Evolutionary conservation across 768 basidiomycete species (phyloP), one percentile per base, ranked within the genome.

Genomic region (Leccinum obscurum): DNA sequence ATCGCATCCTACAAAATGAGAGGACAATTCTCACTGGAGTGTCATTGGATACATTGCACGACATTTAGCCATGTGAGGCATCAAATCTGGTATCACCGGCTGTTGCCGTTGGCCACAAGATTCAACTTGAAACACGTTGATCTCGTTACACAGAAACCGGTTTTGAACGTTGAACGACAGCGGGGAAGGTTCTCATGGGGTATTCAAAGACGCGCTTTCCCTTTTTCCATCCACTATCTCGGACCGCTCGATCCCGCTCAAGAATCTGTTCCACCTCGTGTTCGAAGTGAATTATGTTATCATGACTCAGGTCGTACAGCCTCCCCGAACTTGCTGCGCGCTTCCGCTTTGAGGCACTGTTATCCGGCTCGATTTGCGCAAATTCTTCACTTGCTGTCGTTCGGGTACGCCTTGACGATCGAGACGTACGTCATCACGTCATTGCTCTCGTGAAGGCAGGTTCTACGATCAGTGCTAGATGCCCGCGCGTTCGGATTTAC

Each of bases 341-440:
- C 44, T 5, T 59, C 17, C 39, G 20, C 39, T 55, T 54, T 41
- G 58, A 52, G 52, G 35, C n/a, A 52, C 32, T 69, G 65, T 58
- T 30, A 64, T 52, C 59, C 52, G 26, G 49, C 24, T 56, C 35
- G 55, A 46, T 56, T 67, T 55, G 55, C 62, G 50, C 60, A 44
- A 57, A 22, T 49, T 52, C 30, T 41, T 46, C 50, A 49, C 54
- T 57, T 54, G 63, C 53, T 24, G 60, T 56, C 56, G 60, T 55
- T 73, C 63, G 58, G 57, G 57, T 72, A 74, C 67, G 37, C 67
- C 60, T 70, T 46, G 62, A 65, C 57, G 57, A 58, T 54, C 59
- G 44, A 28, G 44, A 28, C 56, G 72, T 74, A 72, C 69, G 74
- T 74, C 74, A 74, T 60, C 72, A 72, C 69, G 74, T 74, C 74